phyloP scores from a whole-genome alignment of 441 rosid species.

The Euphorbia schlechtendalii region DNA sequence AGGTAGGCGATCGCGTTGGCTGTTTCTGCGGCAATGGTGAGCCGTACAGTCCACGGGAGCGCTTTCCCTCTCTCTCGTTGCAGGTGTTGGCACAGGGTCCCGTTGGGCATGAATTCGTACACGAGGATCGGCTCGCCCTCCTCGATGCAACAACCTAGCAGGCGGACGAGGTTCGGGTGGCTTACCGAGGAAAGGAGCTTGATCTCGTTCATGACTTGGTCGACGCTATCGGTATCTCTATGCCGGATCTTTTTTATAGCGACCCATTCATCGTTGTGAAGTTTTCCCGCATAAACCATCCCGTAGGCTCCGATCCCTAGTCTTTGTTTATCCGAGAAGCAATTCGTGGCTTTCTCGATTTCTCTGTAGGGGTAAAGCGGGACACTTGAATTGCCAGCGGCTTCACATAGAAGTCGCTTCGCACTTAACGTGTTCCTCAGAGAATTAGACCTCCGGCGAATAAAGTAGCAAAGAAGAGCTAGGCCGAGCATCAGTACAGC shows the following conservation, averaged over 20 bases:
- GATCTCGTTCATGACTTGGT: constrained; percentile 88
- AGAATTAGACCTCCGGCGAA: constrained; percentile 30
- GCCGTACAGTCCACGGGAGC: constrained; percentile 71
- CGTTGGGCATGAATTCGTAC: constrained; percentile 85
- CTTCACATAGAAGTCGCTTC: constrained; percentile 55
- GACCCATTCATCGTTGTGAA: constrained; percentile 49
- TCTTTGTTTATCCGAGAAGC: constrained; percentile 62
- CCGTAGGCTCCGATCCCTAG: constrained; percentile 92
- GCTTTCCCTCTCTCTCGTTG: constrained; percentile 57
- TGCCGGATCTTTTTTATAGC: constrained; percentile 72
- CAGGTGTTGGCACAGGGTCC: constrained; percentile 74
- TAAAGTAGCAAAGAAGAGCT: constrained; percentile 35
- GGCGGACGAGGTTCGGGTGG: constrained; percentile 80
- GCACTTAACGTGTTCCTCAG: constrained; percentile 36
- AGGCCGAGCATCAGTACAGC: constrained; percentile 38
- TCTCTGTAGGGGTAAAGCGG: constrained; percentile 67
- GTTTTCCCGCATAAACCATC: constrained; percentile 83
- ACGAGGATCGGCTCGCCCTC: constrained; percentile 63
- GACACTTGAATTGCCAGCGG: constrained; percentile 68
- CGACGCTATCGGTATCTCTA: constrained; percentile 55
- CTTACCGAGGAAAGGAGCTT: constrained; percentile 66
- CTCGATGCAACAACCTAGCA: constrained; percentile 81
- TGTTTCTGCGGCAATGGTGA: constrained; percentile 71
- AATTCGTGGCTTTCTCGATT: constrained; percentile 64
- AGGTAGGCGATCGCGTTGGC: constrained; percentile 82